A percentile compares a stretch with the other conserved stretches of the same genome.
These are phyloP conservation scores for Solanum acaule DNA, from an alignment of 257 asterid species.

Conservation along the genomic window DNA sequence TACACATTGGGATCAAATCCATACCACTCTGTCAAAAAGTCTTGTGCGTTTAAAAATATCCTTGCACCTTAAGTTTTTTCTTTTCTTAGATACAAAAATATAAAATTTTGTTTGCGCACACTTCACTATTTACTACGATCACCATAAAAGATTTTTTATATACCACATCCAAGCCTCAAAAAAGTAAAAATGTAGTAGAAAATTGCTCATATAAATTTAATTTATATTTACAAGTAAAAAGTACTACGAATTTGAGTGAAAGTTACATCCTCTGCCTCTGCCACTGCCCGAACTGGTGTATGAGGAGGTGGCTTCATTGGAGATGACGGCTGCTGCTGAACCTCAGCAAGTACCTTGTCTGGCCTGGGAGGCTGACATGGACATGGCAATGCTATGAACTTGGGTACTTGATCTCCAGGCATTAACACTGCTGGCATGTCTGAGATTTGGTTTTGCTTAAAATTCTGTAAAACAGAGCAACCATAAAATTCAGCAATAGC, in stretches of 20 bases:
- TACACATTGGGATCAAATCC: not conserved
- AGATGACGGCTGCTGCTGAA: slow-evolving; percentile 17
- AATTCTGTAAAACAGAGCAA: slow-evolving; percentile 16
- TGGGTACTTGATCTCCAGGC: slow-evolving; percentile 66
- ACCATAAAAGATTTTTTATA: not conserved
- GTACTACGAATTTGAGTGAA: not conserved
- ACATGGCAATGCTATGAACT: slow-evolving; percentile 62
- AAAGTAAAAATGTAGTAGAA: not conserved
- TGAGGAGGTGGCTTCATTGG: slow-evolving; percentile 26
- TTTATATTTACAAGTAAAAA: not conserved
- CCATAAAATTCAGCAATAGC: not conserved
- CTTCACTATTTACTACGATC: not conserved
- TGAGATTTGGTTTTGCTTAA: slow-evolving; percentile 34
- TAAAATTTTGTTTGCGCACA: not conserved
- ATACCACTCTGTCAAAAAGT: not conserved
- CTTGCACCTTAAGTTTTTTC: not conserved
- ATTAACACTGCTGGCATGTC: slow-evolving; percentile 72
- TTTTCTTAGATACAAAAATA: not conserved
- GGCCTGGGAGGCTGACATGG: slow-evolving; percentile 44
- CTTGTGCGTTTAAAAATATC: not conserved
- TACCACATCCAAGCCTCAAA: not conserved
- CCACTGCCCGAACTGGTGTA: slow-evolving; percentile 15
- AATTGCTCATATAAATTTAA: too few relatives aligned
- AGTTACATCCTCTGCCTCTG: not conserved
- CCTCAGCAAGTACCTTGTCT: slow-evolving; percentile 13